These are phyloP conservation scores for Aureobasidium sp. DNA, from an alignment of 2,329 filamentous ascomycete species.

Conservation along the genomic window DNA sequence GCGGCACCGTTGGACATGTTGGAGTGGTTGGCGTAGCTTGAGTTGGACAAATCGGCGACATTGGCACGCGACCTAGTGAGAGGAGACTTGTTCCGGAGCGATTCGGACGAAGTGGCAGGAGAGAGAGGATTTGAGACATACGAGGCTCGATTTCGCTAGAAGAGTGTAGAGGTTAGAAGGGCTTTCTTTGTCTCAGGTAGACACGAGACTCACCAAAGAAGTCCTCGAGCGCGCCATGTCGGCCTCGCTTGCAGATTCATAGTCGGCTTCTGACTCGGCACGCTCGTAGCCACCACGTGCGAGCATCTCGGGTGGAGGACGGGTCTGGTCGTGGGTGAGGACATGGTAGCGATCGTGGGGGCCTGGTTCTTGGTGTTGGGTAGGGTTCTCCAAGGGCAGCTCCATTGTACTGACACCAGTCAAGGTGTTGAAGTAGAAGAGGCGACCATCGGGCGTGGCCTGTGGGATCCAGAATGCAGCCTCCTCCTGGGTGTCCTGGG, in stretches of 20 bases:
- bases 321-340: conserved; percentile 79
- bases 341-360: conserved; percentile 85
- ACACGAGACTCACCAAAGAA: conserved; percentile 52
- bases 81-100: conserved; percentile 64
- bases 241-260: conserved; percentile 75
- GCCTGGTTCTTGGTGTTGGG: conserved; percentile 70
- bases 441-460: conserved; percentile 81
- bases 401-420: conserved; percentile 94
- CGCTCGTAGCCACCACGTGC: conserved; percentile 73
- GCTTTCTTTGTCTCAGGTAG: conserved; percentile 20
- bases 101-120: conserved; percentile 86
- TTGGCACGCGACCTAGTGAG: conserved; percentile 53
- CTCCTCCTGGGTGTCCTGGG: conserved; percentile 59
- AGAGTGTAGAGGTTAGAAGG: conserved; percentile 6
- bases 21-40: conserved; percentile 39
- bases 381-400: conserved; percentile 83
- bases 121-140: conserved; percentile 65
- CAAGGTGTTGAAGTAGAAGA: conserved; percentile 98
- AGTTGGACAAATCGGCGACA: conserved; percentile 37
- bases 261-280: conserved; percentile 78
- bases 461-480: conserved; percentile 99
- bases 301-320: conserved; percentile 86
- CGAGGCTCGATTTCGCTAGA: conserved; percentile 58
- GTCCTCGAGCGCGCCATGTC: conserved; percentile 66
- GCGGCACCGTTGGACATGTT: conserved; percentile 43